These are phyloP conservation scores for Monosporozyma aerobia DNA, from an alignment of 805 yeast genomes.

Conservation along the genomic window DNA sequence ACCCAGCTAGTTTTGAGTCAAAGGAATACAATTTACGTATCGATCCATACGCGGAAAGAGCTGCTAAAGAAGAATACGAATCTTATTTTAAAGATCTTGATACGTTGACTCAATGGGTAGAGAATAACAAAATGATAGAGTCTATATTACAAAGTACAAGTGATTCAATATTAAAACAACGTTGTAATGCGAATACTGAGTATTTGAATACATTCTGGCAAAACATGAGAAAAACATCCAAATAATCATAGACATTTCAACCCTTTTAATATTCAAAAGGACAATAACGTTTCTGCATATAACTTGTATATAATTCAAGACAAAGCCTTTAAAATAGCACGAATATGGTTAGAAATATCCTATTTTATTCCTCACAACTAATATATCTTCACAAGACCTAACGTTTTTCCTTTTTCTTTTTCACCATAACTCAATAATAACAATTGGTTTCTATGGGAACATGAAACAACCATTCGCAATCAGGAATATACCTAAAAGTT, in stretches of 20 bases:
- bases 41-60: constrained; percentile 45
- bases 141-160: constrained; percentile 33
- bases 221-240: background rate
- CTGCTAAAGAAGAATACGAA: constrained; percentile 26
- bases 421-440: background rate
- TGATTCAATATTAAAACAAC: constrained; percentile 27
- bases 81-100: constrained; percentile 23
- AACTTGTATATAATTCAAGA: background rate
- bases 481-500: background rate
- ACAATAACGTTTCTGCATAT: background rate
- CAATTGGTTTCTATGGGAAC: background rate
- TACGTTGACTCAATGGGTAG: constrained; percentile 29
- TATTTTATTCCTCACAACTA: background rate
- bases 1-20: constrained; percentile 11
- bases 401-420: background rate
- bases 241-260: background rate
- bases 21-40: constrained; percentile 27
- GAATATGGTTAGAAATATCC: background rate
- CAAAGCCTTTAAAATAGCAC: background rate
- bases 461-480: background rate
- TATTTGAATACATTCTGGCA: constrained; percentile 19
- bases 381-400: background rate
- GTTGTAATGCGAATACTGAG: constrained; percentile 28
- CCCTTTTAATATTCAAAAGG: background rate
- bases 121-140: constrained; percentile 36